Base-by-base conservation (phyloP, 139 green algal species). In the Tetraselmis chui region DNA sequence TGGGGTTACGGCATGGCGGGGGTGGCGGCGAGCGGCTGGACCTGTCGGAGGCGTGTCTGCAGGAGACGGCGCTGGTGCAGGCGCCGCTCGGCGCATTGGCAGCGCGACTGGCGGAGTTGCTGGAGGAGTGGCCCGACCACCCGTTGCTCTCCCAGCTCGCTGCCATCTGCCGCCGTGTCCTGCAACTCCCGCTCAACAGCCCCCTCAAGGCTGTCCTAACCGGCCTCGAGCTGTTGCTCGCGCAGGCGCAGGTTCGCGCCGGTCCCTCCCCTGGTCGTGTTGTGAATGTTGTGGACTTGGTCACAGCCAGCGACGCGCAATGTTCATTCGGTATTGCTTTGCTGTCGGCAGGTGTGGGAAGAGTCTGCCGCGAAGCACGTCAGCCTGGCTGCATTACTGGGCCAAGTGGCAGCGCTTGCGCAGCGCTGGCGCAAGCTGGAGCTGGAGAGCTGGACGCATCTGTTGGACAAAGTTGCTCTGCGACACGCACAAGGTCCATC, bases 221-320 rank as follows among this genome's bases (percentile, higher is more conserved):
- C 0, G 97, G 97, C 0, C 76, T 98, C 83, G 97, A 99, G 92
- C 90, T 99, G 84, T 89, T 99, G 80, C 89, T 99, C 74, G 87
- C 90, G 22, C 83, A 91, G 0, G 89, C 90, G 11, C 91, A 95
- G 87, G 86, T 89, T 24, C 74, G 80, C n/a, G n/a, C n/a, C n/a
- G n/a, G n/a, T n/a, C n/a, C n/a, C n/a, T n/a, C n/a, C n/a, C n/a
- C n/a, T n/a, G n/a, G n/a, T 18, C 45, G 18, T 67, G 11, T 67
- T 67, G 45, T 67, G 18, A 25, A 18, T 67, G 18, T 67, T 67
- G n/a, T n/a, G n/a, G 5, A 67, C 45, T 67, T 67, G 45, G 45
- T 67, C 74, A 29, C 74, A 30, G 5, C 74, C 18, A 25, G 58
- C n/a, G n/a, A n/a, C n/a, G n/a, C n/a, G n/a, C n/a, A n/a, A n/a